These are phyloP conservation scores for Staphylotrichum tortipilum DNA, from an alignment of 495 filamentous ascomycete species.

Conservation along the genomic window DNA sequence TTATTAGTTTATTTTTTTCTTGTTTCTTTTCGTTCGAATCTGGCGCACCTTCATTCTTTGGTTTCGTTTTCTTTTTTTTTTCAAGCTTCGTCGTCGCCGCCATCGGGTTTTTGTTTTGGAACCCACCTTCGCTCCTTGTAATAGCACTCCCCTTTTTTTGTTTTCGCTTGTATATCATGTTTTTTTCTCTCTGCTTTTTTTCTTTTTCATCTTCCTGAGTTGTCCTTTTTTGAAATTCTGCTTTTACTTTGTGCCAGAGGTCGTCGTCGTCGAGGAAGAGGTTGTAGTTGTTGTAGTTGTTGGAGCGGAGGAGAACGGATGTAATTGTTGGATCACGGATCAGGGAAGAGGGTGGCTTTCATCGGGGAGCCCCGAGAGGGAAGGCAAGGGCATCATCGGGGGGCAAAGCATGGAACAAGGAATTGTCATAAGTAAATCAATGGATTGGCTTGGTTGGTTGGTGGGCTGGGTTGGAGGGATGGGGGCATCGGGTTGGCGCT, in stretches of 20 bases:
- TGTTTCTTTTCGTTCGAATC: too few relatives aligned
- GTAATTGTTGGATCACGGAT: not conserved
- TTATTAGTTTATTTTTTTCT: not conserved
- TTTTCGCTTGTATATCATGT: slow-evolving; percentile 18
- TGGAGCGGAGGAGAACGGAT: not conserved
- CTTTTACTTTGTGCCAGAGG: slow-evolving; percentile 5
- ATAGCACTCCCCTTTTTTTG: slow-evolving; percentile 12
- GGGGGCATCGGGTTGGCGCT: not conserved
- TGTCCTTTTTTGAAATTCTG: too few relatives aligned
- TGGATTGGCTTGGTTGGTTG: not conserved
- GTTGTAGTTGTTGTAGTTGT: not conserved
- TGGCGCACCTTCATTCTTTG: too few relatives aligned
- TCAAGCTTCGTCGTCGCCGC: too few relatives aligned
- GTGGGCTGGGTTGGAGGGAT: not conserved
- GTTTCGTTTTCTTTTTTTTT: too few relatives aligned
- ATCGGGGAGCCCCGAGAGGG: too few relatives aligned
- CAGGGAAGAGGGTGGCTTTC: not conserved
- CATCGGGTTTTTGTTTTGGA: slow-evolving; percentile 4
- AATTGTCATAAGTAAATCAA: not conserved
- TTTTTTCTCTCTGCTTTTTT: slow-evolving; percentile 10
- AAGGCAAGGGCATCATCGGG: not conserved
- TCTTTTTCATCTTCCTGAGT: not conserved
- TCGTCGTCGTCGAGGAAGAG: not conserved
- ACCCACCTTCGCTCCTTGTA: slow-evolving; percentile 17
- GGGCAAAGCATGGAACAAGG: not conserved